Evolutionary conservation across 1,139 yeast species (phyloP), one percentile per base, ranked within the genome.

Genomic region (Spencermartinsiella ligniputridi): DNA sequence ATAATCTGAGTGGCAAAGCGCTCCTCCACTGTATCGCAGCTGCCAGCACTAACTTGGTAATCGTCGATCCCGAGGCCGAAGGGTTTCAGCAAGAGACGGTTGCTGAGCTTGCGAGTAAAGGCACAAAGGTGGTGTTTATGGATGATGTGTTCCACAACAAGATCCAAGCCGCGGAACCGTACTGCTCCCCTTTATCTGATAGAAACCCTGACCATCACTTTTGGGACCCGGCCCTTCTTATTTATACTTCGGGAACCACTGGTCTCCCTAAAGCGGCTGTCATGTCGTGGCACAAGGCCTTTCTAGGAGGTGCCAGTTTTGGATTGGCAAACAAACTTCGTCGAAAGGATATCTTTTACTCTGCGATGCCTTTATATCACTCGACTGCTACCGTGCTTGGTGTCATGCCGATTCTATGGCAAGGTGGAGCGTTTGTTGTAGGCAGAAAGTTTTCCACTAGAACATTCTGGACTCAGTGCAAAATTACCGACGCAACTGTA

Each of bases 331-430:
- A 85, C 72, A 75, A 80, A 50, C 71, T 88, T 53, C 64, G 68
- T n/a, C 52, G 64, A 3, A 60, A 67, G 2, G 79, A 86, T 18
- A 77, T 75, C 9, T 81, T 88, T 5, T 84, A 85, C 66, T 86
- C 96, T 0, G 88, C 96, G 2, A 90, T 92, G 97, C 97, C 98
- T 0, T 69, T 92, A 51, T 92, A 90, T 61, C 97, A 92, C 63
- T 88, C 96, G 1, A 90, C 97, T 0, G 97, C 97, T 2, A 84
- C 96, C 0, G 75, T 88, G 67, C 69, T 90, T 49, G 97, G 97
- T 3, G 80, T 85, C 12, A 72, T 92, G 61, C 88, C 96, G 1
- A 74, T 83, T 0, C 69, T 84, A 42, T 71, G 78, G 40, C 53
- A 60, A 13, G 96, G 95, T 9, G 79, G 79, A 1, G 76, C 88